phyloP scores from a whole-genome alignment of 148 eudicot species.

The Spergularia marina region DNA sequence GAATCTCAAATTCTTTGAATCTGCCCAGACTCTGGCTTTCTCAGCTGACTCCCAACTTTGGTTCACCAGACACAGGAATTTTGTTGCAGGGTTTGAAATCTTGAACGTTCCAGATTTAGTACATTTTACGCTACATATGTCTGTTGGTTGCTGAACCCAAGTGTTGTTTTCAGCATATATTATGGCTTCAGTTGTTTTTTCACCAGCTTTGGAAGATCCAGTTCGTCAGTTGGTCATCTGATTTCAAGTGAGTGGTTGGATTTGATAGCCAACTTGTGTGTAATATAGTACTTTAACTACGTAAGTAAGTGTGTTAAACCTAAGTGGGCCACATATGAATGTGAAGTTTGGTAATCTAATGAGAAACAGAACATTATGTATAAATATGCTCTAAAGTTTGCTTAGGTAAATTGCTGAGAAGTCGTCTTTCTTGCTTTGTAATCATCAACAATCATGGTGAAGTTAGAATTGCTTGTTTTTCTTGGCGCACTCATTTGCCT shows the following conservation, averaged over 20 bases:
- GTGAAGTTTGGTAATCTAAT: conserved; percentile 36
- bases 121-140: background rate
- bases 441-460: conserved; percentile 9
- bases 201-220: background rate
- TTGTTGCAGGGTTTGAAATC: background rate
- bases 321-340: conserved; percentile 6
- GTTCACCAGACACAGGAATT: no score
- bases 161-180: background rate
- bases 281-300: background rate
- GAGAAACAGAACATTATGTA: conserved; percentile 11
- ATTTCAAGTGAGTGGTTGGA: conserved; percentile 25
- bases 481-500: conserved; percentile 29
- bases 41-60: background rate
- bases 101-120: conserved; percentile 9
- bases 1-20: background rate
- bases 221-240: conserved; percentile 18
- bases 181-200: background rate
- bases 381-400: conserved; percentile 14
- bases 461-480: conserved; percentile 23
- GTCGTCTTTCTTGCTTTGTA: background rate
- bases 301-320: conserved; percentile 5
- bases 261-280: conserved; percentile 32
- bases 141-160: conserved; percentile 10
- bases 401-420: conserved; percentile 5
- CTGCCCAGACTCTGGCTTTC: background rate